Base-by-base conservation (phyloP, 495 filamentous ascomycete species). In the Bacidia rubella region DNA sequence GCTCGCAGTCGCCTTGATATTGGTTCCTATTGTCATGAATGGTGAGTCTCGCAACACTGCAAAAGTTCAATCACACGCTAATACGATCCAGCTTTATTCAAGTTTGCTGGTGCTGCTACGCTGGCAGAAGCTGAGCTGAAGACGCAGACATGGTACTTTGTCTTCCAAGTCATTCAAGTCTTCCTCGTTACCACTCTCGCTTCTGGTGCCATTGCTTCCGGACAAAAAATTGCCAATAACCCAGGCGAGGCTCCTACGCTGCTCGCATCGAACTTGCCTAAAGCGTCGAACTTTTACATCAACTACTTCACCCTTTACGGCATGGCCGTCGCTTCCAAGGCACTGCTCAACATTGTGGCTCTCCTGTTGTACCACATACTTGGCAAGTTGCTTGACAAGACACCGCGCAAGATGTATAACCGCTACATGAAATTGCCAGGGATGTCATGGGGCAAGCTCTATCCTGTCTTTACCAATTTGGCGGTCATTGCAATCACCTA, bases 231-330 rank as follows among this genome's bases (percentile, higher is more conserved):
- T 56, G 70, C 77, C 40, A 25, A 79, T 0, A 57, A 86, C 2
- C 93, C 92, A 5, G 57, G 62, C 2, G 64, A 61, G 7, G 81
- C 75, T 24, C 70, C 85, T 0, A 68, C 52, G 3, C 68, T 96
- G 49, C 75, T 98, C 10, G 81, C 92, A 12, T 58, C 70, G 15
- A 83, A 85, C 53, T 68, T 97, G 11, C 92, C 92, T 9, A 79
- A 73, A 49, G 78, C 86, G 2, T 89, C 88, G 57, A 96, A 93
- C 69, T 89, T 98, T 67, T 98, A 94, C 68, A 83, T 97, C 48
- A 83, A 85, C 0, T 98, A 94, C 70, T 90, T 98, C 62, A 82
- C 96, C 59, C 74, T 98, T 26, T 89, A 96, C 65, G 92, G 92
- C 44, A 68, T 98, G 53, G 83, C 82, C 17, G 78, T 95, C 59